phyloP scores from a whole-genome alignment of 345 rosid genomes.

The Citrus reticulata region DNA sequence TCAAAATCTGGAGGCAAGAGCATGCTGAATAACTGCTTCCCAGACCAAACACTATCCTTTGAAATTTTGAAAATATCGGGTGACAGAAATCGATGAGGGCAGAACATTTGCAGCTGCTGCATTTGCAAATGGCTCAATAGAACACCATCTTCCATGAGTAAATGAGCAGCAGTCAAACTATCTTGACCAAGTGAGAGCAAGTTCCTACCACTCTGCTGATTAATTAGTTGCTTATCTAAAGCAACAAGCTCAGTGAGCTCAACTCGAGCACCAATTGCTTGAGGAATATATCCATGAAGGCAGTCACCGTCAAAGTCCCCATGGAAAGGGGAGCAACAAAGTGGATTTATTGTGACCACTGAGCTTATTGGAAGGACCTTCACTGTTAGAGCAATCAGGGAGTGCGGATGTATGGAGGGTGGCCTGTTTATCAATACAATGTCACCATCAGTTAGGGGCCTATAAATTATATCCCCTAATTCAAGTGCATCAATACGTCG shows the following conservation, averaged over 20 bases:
- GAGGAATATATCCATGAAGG: constrained; percentile 92
- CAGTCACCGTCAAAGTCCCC: constrained; percentile 99
- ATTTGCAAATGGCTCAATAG: constrained; percentile 45
- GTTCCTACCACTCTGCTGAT: constrained; percentile 75
- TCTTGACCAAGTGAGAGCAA: constrained; percentile 79
- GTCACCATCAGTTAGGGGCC: constrained; percentile 78
- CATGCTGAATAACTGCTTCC: constrained; percentile 78
- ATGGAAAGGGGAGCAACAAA: constrained; percentile 80
- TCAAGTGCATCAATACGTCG: constrained; percentile 46
- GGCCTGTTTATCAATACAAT: constrained; percentile 79
- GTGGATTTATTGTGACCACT: constrained; percentile 80
- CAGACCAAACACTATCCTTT: constrained; percentile 59
- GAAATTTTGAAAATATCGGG: constrained; percentile 54
- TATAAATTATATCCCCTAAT: constrained; percentile 54
- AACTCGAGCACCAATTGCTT: constrained; percentile 60
- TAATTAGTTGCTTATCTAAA: constrained; percentile 67
- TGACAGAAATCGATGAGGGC: constrained; percentile 33
- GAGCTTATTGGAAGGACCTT: constrained; percentile 64
- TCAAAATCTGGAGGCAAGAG: constrained; percentile 69
- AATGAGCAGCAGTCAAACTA: constrained; percentile 69
- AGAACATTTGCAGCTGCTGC: constrained; percentile 85
- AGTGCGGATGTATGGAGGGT: constrained; percentile 92
- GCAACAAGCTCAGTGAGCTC: constrained; percentile 87
- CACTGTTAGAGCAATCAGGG: constrained; percentile 73
- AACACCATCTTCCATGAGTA: constrained; percentile 55